Percentiles rank a stretch among this genome's conserved stretches.
Conservation (phyloP, 2,329 filamentous ascomycete genomes). For the Pseudophaeomoniella oleicola region DNA sequence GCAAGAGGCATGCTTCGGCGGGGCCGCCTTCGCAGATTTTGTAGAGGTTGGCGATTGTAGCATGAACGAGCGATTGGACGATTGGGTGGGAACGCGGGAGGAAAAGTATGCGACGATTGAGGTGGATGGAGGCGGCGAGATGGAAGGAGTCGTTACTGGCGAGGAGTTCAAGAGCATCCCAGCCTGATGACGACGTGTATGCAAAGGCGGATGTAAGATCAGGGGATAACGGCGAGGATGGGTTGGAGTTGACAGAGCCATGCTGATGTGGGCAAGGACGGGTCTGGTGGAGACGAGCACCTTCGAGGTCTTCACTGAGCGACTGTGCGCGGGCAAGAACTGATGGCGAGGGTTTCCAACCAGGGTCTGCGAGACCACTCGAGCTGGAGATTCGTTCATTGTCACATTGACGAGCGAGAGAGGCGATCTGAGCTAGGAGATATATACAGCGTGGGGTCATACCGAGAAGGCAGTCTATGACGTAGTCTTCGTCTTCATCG, state of each 20-base stretch:
- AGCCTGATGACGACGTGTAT: conserved; percentile 23
- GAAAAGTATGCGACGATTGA: conserved; percentile 58
- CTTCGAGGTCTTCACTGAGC: conserved; percentile 47
- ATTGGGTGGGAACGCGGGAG: conserved; percentile 40
- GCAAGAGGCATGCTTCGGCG: conserved; percentile 61
- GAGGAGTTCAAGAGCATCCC: conserved; percentile 49
- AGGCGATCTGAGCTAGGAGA: conserved; percentile 56
- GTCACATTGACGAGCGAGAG: conserved; percentile 56
- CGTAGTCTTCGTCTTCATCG: conserved; percentile 46
- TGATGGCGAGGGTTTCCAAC: conserved; percentile 45
- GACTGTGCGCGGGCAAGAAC: conserved; percentile 42
- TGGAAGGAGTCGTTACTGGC: conserved; percentile 69
- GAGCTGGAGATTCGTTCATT: conserved; percentile 44
- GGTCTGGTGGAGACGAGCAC: conserved; percentile 31
- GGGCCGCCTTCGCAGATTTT: conserved; percentile 51
- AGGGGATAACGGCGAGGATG: conserved; percentile 1
- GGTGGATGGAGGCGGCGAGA: conserved; percentile 61
- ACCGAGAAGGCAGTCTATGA: conserved; percentile 69
- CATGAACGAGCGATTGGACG: conserved; percentile 48
- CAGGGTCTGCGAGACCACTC: conserved; percentile 30
- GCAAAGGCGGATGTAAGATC: not conserved
- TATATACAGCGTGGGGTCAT: conserved; percentile 60
- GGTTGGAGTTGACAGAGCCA: conserved; percentile 2
- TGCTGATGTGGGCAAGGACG: conserved; percentile 22
- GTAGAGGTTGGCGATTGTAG: conserved; percentile 48